A percentile compares a stretch with the other conserved stretches of the same genome.
Evolutionary conservation across 1,284 basidiomycete genomes (phyloP).

Genomic region (Ganoderma leucocontextum): DNA sequence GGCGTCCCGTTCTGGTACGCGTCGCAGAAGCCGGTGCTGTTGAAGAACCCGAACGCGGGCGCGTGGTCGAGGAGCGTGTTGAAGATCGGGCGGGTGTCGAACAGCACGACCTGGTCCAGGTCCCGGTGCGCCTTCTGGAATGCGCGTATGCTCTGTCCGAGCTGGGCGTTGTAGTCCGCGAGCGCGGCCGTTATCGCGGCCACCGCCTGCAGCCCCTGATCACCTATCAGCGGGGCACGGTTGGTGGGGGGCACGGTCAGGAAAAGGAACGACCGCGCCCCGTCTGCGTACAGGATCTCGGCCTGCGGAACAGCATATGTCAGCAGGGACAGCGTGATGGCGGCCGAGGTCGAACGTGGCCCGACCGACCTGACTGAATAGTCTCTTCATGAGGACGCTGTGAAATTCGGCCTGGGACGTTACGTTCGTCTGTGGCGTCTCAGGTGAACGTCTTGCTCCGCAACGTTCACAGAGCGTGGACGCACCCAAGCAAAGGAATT

Average conservation of each 20-base stretch:
- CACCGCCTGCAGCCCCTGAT: constrained; percentile 53
- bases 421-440: constrained; percentile 56
- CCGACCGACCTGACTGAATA: constrained; percentile 60
- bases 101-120: constrained; percentile 54
- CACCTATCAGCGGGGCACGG: constrained; percentile 61
- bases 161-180: constrained; percentile 59
- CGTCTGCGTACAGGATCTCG: constrained; percentile 58
- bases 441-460: constrained; percentile 19
- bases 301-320: constrained; percentile 48
- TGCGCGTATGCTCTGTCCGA: constrained; percentile 46
- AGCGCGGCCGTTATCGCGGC: constrained; percentile 51
- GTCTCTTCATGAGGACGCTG: constrained; percentile 56
- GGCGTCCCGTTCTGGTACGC: constrained; percentile 68
- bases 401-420: constrained; percentile 59
- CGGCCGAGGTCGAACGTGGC: background rate
- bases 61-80: constrained; percentile 63
- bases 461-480: constrained; percentile 2
- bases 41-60: constrained; percentile 61
- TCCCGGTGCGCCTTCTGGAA: constrained; percentile 54
- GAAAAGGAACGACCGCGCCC: constrained; percentile 71
- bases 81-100: constrained; percentile 66
- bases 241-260: constrained; percentile 72
- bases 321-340: constrained; percentile 1
- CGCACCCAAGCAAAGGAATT: constrained; percentile 61
- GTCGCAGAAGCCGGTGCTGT: constrained; percentile 64